phyloP scores from a whole-genome alignment of 306 rosid species.

The Luffa acutangula region DNA sequence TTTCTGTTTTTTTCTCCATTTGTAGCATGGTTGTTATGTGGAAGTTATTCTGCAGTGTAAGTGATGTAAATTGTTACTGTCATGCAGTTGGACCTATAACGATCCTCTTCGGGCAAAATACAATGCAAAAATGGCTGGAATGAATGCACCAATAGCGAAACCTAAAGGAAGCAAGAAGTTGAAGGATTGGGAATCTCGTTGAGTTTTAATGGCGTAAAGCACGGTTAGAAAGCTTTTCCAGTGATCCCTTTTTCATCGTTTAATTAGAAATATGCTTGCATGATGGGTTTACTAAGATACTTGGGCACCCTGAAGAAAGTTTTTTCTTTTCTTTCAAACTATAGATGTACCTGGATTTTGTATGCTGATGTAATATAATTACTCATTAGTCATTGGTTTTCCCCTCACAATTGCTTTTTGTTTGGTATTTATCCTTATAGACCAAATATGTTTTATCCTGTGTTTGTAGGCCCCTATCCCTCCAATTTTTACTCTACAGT shows the following conservation, averaged over 20 bases:
- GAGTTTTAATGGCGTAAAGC: slow-evolving; percentile 16
- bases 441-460: not conserved
- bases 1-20: not conserved
- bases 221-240: not conserved
- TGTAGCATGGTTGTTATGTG: not conserved
- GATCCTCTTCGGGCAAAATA: slow-evolving; percentile 96
- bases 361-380: not conserved
- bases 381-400: not conserved
- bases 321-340: not conserved
- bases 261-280: not conserved
- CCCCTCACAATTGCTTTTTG: not conserved
- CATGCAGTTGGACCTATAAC: slow-evolving; percentile 88
- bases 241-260: not conserved
- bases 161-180: slow-evolving; percentile 93
- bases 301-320: not conserved
- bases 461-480: not conserved
- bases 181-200: slow-evolving; percentile 75
- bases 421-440: not conserved
- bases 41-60: not conserved
- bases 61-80: not conserved
- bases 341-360: not conserved
- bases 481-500: not conserved
- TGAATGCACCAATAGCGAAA: slow-evolving; percentile 55
- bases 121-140: slow-evolving; percentile 87
- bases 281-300: not conserved